These are phyloP conservation scores for Micractinium sp. DNA, from an alignment of 139 green algal species.

Conservation along the genomic window DNA sequence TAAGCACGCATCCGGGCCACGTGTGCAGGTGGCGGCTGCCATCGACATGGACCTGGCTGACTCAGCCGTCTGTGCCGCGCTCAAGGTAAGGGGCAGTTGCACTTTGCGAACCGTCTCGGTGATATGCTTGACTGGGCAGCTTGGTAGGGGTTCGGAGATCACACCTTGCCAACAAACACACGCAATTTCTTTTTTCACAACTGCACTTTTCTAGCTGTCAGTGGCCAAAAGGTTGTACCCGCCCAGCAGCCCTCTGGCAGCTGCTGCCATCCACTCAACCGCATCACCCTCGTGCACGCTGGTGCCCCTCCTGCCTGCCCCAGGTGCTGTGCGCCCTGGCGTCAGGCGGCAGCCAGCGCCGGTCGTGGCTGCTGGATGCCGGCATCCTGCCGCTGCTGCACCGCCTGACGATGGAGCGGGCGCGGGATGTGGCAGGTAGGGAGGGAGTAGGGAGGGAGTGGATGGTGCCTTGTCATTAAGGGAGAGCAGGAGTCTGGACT, in stretches of 20 bases:
- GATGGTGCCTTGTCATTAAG: background rate
- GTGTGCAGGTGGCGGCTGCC: constrained; percentile 24
- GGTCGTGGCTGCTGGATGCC: constrained; percentile 65
- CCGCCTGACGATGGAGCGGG: constrained; percentile 53
- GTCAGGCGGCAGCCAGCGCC: constrained; percentile 56
- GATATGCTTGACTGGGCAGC: no score
- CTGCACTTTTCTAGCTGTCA: no score
- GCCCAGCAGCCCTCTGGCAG: no score
- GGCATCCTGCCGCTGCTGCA: constrained; percentile 73
- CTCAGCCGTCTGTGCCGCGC: constrained; percentile 33
- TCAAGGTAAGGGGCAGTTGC: constrained; percentile 41
- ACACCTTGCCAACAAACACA: no score
- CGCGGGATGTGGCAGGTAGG: constrained; percentile 1
- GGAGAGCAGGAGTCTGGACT: no score
- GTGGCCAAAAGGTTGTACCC: no score
- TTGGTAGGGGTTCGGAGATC: no score
- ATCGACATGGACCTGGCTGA: constrained; percentile 50
- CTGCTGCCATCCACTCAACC: background rate
- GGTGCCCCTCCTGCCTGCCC: background rate
- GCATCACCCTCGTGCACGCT: no score
- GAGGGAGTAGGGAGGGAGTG: background rate
- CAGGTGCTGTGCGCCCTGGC: constrained; percentile 74
- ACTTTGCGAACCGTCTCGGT: no score
- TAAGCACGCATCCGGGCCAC: no score
- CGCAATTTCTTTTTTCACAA: no score